These are phyloP conservation scores for Solanum chilense DNA, from an alignment of 257 asterid genomes.

Conservation along the genomic window DNA sequence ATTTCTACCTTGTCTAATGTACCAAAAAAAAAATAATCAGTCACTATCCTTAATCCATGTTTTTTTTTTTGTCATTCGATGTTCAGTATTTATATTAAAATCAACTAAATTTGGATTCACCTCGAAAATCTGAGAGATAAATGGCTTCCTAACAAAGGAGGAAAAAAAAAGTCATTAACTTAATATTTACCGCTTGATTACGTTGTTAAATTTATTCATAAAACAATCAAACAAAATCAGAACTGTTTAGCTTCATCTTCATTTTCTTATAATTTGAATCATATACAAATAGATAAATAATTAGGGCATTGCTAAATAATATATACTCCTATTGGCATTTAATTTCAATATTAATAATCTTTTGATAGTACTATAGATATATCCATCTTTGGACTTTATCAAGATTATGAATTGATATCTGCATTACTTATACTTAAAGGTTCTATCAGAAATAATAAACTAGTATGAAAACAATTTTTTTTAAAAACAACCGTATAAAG, in stretches of 20 bases:
- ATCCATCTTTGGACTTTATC: neutral
- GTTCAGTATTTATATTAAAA: accelerated
- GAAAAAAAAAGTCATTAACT: neutral
- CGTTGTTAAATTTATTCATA: neutral
- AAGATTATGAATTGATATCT: neutral
- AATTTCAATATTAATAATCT: neutral
- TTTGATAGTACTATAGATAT: neutral
- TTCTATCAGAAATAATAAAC: neutral
- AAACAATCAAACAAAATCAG: neutral
- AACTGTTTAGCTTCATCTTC: neutral
- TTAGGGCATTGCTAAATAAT: neutral
- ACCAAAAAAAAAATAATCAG: neutral
- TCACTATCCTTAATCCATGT: neutral
- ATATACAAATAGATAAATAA: neutral
- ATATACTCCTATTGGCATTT: neutral
- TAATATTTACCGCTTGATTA: neutral
- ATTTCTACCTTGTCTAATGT: neutral
- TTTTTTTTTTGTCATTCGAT: too few relatives aligned
- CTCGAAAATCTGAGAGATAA: too few relatives aligned
- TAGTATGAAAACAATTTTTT: neutral
- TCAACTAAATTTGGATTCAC: too few relatives aligned
- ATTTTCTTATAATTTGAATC: neutral
- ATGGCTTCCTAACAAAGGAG: too few relatives aligned
- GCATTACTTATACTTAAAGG: too few relatives aligned
- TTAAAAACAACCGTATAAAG: neutral